These are phyloP conservation scores for Lactarius tabidus DNA, from an alignment of 768 basidiomycete genomes.

Conservation along the genomic window DNA sequence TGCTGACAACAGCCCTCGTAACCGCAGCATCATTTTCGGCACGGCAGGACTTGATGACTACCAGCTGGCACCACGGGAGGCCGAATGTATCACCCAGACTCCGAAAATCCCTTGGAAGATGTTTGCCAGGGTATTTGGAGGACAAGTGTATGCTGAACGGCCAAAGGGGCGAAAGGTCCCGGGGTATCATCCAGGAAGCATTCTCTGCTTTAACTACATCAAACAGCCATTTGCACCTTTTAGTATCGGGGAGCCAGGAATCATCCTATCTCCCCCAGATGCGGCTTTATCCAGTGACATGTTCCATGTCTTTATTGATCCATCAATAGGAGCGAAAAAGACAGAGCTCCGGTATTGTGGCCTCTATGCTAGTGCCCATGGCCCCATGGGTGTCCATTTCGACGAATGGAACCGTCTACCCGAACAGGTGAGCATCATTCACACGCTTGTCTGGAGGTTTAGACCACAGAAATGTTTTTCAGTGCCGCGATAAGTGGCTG, in stretches of 20 bases:
- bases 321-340: too few relatives aligned
- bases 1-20: background rate
- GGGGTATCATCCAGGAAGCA: background rate
- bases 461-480: too few relatives aligned
- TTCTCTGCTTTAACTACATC: background rate
- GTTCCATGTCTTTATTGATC: too few relatives aligned
- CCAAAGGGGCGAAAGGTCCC: background rate
- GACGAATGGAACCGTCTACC: too few relatives aligned
- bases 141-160: rapidly evolving
- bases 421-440: too few relatives aligned
- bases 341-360: too few relatives aligned
- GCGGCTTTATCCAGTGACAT: too few relatives aligned
- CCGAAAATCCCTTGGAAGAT: background rate
- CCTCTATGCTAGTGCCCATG: too few relatives aligned
- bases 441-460: too few relatives aligned
- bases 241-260: background rate
- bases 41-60: background rate
- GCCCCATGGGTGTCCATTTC: too few relatives aligned
- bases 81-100: background rate
- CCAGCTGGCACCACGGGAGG: background rate
- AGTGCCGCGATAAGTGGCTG: too few relatives aligned
- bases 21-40: background rate
- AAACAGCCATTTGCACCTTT: background rate
- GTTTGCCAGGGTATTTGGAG: background rate
- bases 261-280: too few relatives aligned